Conservation (phyloP, 2,329 filamentous ascomycete genomes). For the Colletotrichum sublineola region DNA sequence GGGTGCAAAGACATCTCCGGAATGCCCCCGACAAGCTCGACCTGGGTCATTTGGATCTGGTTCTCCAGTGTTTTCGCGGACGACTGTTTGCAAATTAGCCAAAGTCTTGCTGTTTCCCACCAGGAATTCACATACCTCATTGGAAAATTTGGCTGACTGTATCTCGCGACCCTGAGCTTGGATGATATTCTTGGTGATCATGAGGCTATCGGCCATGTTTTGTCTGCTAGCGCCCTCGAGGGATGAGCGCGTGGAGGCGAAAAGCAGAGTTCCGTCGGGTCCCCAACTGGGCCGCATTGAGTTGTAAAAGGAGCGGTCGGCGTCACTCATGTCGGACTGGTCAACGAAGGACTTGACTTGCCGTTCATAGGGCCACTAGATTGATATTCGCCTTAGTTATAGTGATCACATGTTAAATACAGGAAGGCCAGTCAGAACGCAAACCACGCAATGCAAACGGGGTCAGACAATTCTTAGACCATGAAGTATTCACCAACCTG, state of each 20-base stretch:
- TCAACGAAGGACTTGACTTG: constrained; percentile 77
- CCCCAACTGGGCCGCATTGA: constrained; percentile 86
- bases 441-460: background rate
- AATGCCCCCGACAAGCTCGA: constrained; percentile 67
- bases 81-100: constrained; percentile 57
- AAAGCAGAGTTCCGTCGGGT: constrained; percentile 78
- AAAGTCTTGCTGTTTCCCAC: constrained; percentile 1
- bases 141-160: constrained; percentile 73
- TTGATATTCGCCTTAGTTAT: constrained; percentile 56
- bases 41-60: constrained; percentile 68
- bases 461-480: constrained; percentile 35
- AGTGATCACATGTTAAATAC: constrained; percentile 51
- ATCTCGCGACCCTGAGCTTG: constrained; percentile 75
- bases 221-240: constrained; percentile 20
- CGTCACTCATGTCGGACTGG: constrained; percentile 70
- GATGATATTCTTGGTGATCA: constrained; percentile 68
- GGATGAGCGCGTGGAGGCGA: constrained; percentile 54
- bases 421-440: constrained; percentile 39
- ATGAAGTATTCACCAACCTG: constrained; percentile 82
- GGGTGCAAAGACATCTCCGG: constrained; percentile 68
- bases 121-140: constrained; percentile 58
- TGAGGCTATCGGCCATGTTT: constrained; percentile 63
- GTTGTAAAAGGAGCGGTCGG: constrained; percentile 77
- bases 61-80: constrained; percentile 66
- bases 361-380: constrained; percentile 90